Conservation (phyloP, 495 filamentous ascomycete species). For the Staphylotrichum tortipilum region DNA sequence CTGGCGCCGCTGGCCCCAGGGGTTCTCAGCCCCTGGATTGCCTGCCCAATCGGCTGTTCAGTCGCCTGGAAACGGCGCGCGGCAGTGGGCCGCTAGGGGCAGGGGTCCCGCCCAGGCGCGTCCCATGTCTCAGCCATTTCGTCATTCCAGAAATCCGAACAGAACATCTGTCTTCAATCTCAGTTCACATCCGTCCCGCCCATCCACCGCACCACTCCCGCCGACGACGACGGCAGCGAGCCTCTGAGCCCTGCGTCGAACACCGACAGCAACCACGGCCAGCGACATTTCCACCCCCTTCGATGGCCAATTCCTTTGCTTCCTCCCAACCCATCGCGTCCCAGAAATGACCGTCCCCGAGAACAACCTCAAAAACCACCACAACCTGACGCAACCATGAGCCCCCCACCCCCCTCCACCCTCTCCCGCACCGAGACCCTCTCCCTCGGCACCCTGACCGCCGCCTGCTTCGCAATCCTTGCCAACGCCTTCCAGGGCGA, state of each 20-base stretch:
- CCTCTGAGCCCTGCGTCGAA: background rate
- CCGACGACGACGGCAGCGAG: too few relatives aligned
- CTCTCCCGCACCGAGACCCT: constrained; percentile 63
- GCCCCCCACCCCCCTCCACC: constrained; percentile 10
- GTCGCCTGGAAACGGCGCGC: background rate
- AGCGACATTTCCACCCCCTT: background rate
- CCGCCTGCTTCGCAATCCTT: constrained; percentile 64
- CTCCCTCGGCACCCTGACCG: constrained; percentile 58
- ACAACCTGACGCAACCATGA: constrained; percentile 2
- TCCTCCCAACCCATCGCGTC: too few relatives aligned
- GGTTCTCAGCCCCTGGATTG: background rate
- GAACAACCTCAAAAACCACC: too few relatives aligned
- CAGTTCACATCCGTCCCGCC: too few relatives aligned
- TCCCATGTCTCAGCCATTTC: background rate
- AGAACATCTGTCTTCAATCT: constrained; percentile 8
- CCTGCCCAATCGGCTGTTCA: constrained; percentile 2
- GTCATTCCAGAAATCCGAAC: constrained; percentile 15
- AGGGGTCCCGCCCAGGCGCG: background rate
- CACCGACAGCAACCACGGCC: background rate
- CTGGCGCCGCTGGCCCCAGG: background rate
- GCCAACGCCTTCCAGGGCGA: constrained; percentile 71
- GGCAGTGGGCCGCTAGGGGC: background rate
- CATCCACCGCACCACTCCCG: too few relatives aligned
- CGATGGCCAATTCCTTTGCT: background rate
- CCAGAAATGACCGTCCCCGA: too few relatives aligned